Conservation (phyloP, 2,329 filamentous ascomycete species). For the Alternaria sp. region DNA sequence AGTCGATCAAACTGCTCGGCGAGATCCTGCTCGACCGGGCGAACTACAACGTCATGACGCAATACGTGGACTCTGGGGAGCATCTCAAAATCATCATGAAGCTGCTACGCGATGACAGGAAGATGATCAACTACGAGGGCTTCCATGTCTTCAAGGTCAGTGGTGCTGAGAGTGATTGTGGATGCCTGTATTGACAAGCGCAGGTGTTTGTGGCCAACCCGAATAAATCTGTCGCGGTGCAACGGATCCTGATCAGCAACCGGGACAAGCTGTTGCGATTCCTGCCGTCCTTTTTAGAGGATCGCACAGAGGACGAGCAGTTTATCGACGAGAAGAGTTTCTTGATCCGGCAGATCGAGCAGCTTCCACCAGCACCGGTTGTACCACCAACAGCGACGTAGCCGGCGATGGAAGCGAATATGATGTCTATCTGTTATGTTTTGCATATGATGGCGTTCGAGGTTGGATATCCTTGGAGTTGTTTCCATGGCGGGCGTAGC, state of each 20-base stretch:
- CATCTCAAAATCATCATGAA: slow-evolving; percentile 99
- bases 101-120: slow-evolving; percentile 89
- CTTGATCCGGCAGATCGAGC: slow-evolving; percentile 88
- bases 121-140: slow-evolving; percentile 99
- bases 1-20: slow-evolving; percentile 96
- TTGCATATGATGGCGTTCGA: slow-evolving; percentile 23
- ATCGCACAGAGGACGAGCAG: slow-evolving; percentile 95
- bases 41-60: slow-evolving; percentile 98
- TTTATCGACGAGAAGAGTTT: slow-evolving; percentile 99
- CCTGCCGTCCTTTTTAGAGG: slow-evolving; percentile 88
- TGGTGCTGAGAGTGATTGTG: neutral
- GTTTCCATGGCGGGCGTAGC: slow-evolving; percentile 7
- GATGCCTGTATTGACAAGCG: slow-evolving; percentile 20
- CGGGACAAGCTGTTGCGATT: slow-evolving; percentile 89
- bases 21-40: slow-evolving; percentile 93
- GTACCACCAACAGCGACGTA: slow-evolving; percentile 35
- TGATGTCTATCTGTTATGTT: neutral
- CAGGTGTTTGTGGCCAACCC: slow-evolving; percentile 97
- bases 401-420: neutral
- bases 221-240: slow-evolving; percentile 95
- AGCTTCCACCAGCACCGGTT: slow-evolving; percentile 48
- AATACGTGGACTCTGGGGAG: slow-evolving; percentile 93
- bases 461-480: slow-evolving; percentile 17
- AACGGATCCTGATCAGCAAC: slow-evolving; percentile 96
- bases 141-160: slow-evolving; percentile 95